Evolutionary conservation across 225 moss, liverwort and hornwort genomes (phyloP).

Genomic region (Climacium dendroides): DNA sequence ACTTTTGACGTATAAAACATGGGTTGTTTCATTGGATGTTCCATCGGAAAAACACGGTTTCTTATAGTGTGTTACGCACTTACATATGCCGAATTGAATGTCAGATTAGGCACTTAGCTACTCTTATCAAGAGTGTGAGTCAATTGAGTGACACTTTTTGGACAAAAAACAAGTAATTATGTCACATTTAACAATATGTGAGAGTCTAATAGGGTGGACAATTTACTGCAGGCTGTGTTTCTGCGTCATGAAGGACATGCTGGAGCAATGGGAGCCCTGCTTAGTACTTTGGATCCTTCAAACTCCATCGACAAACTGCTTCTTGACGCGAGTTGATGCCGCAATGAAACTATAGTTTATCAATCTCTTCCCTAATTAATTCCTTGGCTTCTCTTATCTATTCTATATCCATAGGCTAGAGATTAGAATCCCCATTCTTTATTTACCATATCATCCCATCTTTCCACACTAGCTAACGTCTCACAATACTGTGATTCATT

Average conservation of each 20-base stretch:
- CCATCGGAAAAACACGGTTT: no score
- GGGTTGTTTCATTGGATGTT: no score
- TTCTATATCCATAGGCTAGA: neutral
- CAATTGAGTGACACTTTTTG: neutral
- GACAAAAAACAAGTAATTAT: neutral
- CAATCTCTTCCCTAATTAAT: neutral
- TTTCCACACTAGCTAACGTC: neutral
- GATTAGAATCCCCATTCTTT: neutral
- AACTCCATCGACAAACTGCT: slow-evolving; percentile 61
- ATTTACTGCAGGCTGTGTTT: slow-evolving; percentile 55
- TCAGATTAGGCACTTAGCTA: neutral
- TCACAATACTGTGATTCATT: neutral
- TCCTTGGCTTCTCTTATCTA: neutral
- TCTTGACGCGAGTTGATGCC: slow-evolving; percentile 13
- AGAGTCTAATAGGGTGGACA: neutral
- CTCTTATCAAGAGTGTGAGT: no score
- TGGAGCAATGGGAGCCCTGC: slow-evolving; percentile 79
- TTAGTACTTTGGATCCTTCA: slow-evolving; percentile 47
- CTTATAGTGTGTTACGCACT: no score
- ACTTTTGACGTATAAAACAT: no score
- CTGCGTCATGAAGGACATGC: slow-evolving; percentile 84
- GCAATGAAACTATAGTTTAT: neutral
- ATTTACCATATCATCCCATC: neutral
- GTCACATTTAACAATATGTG: neutral
- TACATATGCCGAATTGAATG: neutral